Evolutionary conservation across 805 yeast genomes (phyloP), one percentile per base, ranked within the genome.

Genomic region (Candida sakaeoensis): DNA sequence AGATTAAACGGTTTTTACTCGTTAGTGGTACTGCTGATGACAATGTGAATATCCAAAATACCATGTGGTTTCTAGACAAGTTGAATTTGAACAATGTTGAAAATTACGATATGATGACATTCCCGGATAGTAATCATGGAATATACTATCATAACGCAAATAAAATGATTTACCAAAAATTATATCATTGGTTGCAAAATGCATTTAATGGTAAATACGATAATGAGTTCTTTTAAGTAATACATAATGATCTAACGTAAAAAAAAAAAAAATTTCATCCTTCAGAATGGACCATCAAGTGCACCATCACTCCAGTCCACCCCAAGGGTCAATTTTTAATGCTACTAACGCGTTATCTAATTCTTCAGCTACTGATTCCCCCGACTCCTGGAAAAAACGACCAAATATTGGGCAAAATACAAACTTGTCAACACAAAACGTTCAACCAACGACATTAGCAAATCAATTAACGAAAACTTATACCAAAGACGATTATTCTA

Each of bases 21-120:
- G 87, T 91, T 87, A 99, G 91, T 56, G 99, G 99, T 1, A 82
- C 96, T 0, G 96, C 96, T 4, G 99, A 93, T 63, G 99, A 93
- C 61, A 93, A 93, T 52, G 99, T 93, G 33, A 98, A 93, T 63
- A 78, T 90, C 62, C 99, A 93, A 58, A 87, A 93, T 64, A 77
- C 91, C 32, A 70, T 88, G 44, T 79, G 81, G 57, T 66, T 93
- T 27, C 55, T 93, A 33, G 98, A 93, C 62, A 58, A 74, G 18
- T 70, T 85, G 41, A 76, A 83, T 51, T 27, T 64, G 35, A 53
- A 57, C 6, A 56, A 57, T 19, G 74, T 84, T n/a, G 80, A 77
- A 42, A 85, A 85, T 54, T 93, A 80, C 54, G 99, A 93, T 53
- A 70, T 89, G 65, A 89, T 82, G 50, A 74, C 89, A 10, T 93